These are phyloP conservation scores for Talaromyces wortmannii DNA, from an alignment of 495 filamentous ascomycete species.

Conservation along the genomic window DNA sequence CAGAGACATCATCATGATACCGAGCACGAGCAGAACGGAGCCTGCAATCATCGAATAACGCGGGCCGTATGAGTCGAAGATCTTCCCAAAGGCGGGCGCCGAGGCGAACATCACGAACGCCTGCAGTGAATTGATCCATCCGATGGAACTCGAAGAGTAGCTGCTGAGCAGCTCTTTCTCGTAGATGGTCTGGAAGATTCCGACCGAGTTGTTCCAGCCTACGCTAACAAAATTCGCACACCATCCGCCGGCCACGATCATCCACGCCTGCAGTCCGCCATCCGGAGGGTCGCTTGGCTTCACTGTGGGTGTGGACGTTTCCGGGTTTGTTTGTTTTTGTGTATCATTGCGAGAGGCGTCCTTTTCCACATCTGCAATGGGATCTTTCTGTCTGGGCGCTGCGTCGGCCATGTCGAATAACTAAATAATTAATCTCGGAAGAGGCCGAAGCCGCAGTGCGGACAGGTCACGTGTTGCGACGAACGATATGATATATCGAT, in stretches of 20 bases:
- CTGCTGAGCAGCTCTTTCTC: slow-evolving; percentile 19
- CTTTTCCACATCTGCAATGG: no score
- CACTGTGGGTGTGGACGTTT: no score
- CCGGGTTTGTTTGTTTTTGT: no score
- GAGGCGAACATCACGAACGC: slow-evolving; percentile 3
- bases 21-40: slow-evolving; percentile 57
- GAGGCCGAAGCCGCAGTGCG: no score
- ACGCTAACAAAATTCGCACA: slow-evolving; percentile 29
- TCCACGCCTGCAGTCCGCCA: slow-evolving; percentile 33
- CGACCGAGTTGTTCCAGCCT: slow-evolving; percentile 40
- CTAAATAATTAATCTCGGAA: no score
- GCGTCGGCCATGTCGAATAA: no score
- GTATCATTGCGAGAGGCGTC: no score
- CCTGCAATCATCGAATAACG: slow-evolving; percentile 38
- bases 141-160: slow-evolving; percentile 1
- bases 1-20: slow-evolving; percentile 66
- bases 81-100: slow-evolving; percentile 55
- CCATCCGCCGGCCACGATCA: slow-evolving; percentile 29
- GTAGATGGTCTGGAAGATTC: slow-evolving; percentile 47
- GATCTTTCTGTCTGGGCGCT: no score
- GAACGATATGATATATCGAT: no score
- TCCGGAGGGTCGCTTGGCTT: slow-evolving; percentile 12
- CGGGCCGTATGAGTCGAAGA: slow-evolving; percentile 73
- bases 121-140: slow-evolving; percentile 6
- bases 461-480: no score